These are phyloP conservation scores for Nitzschia palea DNA, from an alignment of 108 stramenopile species.

Conservation along the genomic window DNA sequence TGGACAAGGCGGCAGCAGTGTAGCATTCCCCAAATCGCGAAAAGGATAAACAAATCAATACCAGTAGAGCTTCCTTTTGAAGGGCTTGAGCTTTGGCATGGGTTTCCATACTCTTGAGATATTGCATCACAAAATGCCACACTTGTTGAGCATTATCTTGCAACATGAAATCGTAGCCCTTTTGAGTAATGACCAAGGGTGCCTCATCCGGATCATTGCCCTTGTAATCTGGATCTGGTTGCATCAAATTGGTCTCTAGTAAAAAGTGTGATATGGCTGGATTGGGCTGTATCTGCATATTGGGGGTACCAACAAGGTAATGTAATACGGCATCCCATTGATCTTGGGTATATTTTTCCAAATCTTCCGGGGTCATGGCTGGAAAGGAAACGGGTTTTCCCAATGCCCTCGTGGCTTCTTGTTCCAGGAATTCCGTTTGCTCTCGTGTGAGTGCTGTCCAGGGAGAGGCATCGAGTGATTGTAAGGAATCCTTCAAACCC, in stretches of 20 bases:
- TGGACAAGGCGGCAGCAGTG: conserved; percentile 49
- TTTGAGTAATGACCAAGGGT: conserved; percentile 80
- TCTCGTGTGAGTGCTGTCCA: conserved; percentile 38
- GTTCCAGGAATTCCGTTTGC: conserved; percentile 29
- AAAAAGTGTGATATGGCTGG: conserved; percentile 69
- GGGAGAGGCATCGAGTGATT: conserved; percentile 45
- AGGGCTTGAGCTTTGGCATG: conserved; percentile 45
- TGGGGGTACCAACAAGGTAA: conserved; percentile 77
- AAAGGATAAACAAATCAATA: conserved; percentile 73
- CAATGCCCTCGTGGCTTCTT: conserved; percentile 30
- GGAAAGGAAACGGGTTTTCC: conserved; percentile 17
- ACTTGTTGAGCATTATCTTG: conserved; percentile 77
- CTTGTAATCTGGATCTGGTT: conserved; percentile 80
- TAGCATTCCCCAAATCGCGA: conserved; percentile 77
- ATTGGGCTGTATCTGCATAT: conserved; percentile 57
- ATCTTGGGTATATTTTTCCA: conserved; percentile 77
- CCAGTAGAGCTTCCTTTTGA: conserved; percentile 55
- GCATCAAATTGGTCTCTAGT: conserved; percentile 73
- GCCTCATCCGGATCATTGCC: conserved; percentile 56
- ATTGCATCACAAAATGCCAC: conserved; percentile 85
- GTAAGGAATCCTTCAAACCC: conserved; percentile 40
- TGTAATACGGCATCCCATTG: conserved; percentile 86
- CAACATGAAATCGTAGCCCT: conserved; percentile 89
- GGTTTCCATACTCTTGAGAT: conserved; percentile 44
- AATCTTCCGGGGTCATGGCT: conserved; percentile 61